Base-by-base conservation (phyloP, 164 flowering plant species). In the Piper betle region DNA sequence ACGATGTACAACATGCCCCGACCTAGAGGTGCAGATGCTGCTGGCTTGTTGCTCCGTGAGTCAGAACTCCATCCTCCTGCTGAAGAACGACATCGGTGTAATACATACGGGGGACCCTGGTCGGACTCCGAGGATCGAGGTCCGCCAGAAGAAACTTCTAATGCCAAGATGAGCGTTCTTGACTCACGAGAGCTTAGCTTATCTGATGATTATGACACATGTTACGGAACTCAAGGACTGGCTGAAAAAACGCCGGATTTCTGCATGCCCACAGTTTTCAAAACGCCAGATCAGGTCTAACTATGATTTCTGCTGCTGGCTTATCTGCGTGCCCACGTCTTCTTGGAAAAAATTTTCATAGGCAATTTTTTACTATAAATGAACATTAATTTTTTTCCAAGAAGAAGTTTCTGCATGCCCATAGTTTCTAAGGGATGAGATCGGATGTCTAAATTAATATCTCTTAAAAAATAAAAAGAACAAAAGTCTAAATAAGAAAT, bases 21-120 rank as follows among this genome's bases (percentile, higher is more conserved):
- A 54, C 99, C 99, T 43, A 88, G 97, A 79, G 99, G 99, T 68
- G 99, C 99, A 58, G 97, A 94, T 82, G 99, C 97, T 64, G 99
- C 99, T 65, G 99, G 99, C 55, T 71, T 94, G 69, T 80, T 94
- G 58, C 88, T 94, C 17, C 92, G 99, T 41, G 99, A 94, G 74
- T 75, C 88, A 62, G 99, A 94, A 73, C 90, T 94, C 65, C 97
- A 91, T 65, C 99, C 99, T 61, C 99, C 99, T 39, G 86, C 97
- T 67, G 99, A 94, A 82, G 97, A 94, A 64, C 91, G 99, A 97
- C 96, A 94, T 65, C 77, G 91, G 59, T 78, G 92, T 55, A 91
- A 94, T 70, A 82, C 88, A 96, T 86, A 78, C 74, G 97, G 97
- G 56, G 97, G 99, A 12, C 94, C 96, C 12, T 88, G 99, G 91